These are phyloP conservation scores for Pseudogymnoascus sp. DNA, from an alignment of 2,329 filamentous ascomycete species.

Conservation along the genomic window DNA sequence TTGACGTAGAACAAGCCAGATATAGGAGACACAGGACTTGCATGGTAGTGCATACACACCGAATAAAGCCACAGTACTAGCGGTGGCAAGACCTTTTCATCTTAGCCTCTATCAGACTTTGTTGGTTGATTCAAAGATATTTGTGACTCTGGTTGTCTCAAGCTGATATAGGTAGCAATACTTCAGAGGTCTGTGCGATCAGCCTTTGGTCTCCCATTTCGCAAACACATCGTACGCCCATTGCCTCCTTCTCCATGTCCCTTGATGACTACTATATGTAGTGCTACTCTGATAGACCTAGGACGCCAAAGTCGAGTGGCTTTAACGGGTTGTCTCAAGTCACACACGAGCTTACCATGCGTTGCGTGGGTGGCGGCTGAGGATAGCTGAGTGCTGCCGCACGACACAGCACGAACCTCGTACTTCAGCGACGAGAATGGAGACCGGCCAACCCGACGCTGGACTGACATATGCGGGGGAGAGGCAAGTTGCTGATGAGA, in stretches of 20 bases:
- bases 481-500: background rate
- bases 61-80: background rate
- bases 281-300: background rate
- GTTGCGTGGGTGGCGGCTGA: background rate
- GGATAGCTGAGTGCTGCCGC: background rate
- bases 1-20: background rate
- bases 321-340: background rate
- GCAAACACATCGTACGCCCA: background rate
- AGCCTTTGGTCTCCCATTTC: background rate
- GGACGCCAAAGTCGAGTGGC: background rate
- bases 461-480: background rate
- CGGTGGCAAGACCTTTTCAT: background rate
- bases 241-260: background rate
- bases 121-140: background rate
- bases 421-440: background rate
- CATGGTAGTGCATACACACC: background rate
- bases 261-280: background rate
- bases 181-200: background rate
- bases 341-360: background rate
- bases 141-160: background rate
- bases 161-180: background rate
- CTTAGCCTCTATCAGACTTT: background rate
- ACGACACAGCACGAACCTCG: background rate
- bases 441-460: background rate
- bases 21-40: background rate